Evolutionary conservation across 2,329 filamentous ascomycete genomes (phyloP), one percentile per base, ranked within the genome.

Genomic region (Ophiocordyceps camponoti-floridani): DNA sequence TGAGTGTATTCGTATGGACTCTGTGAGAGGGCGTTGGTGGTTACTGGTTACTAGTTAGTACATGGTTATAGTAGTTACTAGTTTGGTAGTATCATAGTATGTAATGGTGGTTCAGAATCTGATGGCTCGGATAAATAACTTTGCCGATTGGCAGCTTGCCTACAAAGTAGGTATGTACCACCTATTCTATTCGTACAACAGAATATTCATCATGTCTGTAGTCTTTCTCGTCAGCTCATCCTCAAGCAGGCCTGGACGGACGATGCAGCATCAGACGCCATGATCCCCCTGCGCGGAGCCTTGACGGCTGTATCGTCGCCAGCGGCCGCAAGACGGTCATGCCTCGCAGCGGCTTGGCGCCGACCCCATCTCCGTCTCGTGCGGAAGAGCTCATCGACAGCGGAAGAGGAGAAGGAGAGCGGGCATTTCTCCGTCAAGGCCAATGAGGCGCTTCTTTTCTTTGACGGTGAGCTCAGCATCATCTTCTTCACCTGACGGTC

Each of bases 371-470:
- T 37, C 12, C 4, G 23, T 37, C 42, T 43, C 30, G 42, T 43
- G 6, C 47, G 48, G 41, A 28, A 46, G 33, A 47, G 46, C 37
- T 41, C 49, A 38, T 12, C 48, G 8, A 43, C 46, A 1, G 40
- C 49, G 11, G 75, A 73, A 44, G 33, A 37, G 33, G 75, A 77
- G 51, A 71, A 82, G 53, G 77, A 82, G 50, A 77, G 77, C 10
- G 89, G 91, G 0, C 87, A 95, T 54, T 94, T 96, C 52, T 67
- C 72, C n/a, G 72, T 83, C 11, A 72, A 69, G 3, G 65, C 79
- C 1, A 82, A 88, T 52, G 85, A 96, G 64, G 80, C 82, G 0
- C 79, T 96, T 41, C 62, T 95, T 7, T 98, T 93, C 65, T 80
- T 96, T 55, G 87, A 94, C 58, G 94, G 84, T 88, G 63, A 58